phyloP scores from a whole-genome alignment of 805 yeast species.

The Kazachstania viticola region DNA sequence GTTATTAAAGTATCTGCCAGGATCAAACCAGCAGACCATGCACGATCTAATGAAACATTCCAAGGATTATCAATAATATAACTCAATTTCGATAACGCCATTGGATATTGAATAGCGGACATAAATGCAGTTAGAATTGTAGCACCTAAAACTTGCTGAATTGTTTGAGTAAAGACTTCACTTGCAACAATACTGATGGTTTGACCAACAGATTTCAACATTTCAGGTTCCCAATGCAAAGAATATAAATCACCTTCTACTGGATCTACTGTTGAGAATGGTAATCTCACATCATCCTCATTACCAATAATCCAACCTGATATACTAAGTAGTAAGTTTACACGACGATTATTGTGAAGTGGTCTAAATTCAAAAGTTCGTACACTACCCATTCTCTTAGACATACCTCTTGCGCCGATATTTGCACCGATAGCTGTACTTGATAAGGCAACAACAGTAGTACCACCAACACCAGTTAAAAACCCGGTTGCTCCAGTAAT shows the following conservation, averaged over 20 bases:
- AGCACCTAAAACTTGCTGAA: constrained; percentile 90
- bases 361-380: constrained; percentile 91
- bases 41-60: constrained; percentile 93
- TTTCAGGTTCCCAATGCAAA: constrained; percentile 94
- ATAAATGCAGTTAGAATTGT: constrained; percentile 81
- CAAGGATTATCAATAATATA: constrained; percentile 92
- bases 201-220: constrained; percentile 92
- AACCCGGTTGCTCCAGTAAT: constrained; percentile 88
- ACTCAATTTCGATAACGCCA: constrained; percentile 80
- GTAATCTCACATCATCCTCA: constrained; percentile 90
- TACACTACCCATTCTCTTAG: constrained; percentile 79
- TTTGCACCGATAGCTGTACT: constrained; percentile 86
- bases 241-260: constrained; percentile 95
- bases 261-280: constrained; percentile 94
- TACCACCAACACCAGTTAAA: constrained; percentile 93
- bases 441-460: constrained; percentile 84
- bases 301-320: constrained; percentile 97
- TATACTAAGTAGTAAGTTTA: constrained; percentile 77
- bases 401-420: constrained; percentile 80
- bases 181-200: constrained; percentile 88
- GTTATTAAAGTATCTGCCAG: constrained; percentile 83
- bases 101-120: constrained; percentile 88
- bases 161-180: constrained; percentile 83
- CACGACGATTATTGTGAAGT: constrained; percentile 77
- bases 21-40: constrained; percentile 90